Percentiles rank a stretch among this genome's conserved stretches.
These are phyloP conservation scores for Geranomyces michiganensis DNA, from an alignment of 192 early-diverging fungal genomes.

Conservation along the genomic window DNA sequence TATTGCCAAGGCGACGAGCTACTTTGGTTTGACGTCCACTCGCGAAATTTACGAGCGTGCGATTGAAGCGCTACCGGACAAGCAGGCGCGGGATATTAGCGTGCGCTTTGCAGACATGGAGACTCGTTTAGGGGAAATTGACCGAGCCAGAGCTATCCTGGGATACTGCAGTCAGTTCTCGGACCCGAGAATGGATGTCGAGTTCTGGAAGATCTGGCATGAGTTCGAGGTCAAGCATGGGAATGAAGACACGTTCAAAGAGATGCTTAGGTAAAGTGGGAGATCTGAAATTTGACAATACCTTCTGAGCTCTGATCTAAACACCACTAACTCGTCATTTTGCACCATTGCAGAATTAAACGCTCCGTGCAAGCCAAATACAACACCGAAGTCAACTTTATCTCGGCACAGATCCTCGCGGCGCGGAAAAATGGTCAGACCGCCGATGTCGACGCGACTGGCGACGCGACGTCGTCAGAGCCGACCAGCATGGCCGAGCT, in stretches of 20 bases:
- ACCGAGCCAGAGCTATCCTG: conserved; percentile 88
- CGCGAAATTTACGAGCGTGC: conserved; percentile 95
- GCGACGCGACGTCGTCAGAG: not conserved
- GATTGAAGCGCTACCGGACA: conserved; percentile 82
- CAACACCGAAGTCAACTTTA: conserved; percentile 73
- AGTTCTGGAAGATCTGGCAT: conserved; percentile 91
- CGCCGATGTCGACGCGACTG: conserved; percentile 14
- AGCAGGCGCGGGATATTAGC: conserved; percentile 73
- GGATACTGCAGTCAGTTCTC: conserved; percentile 85
- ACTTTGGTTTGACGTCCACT: conserved; percentile 83
- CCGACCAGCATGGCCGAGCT: conserved; percentile 38
- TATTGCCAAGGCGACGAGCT: conserved; percentile 82
- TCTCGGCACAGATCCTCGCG: conserved; percentile 62
- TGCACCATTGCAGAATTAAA: conserved; percentile 62
- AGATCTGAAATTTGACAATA: not conserved
- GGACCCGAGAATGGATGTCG: conserved; percentile 76
- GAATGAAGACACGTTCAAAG: conserved; percentile 97
- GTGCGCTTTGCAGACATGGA: conserved; percentile 86
- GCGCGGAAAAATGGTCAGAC: conserved; percentile 28
- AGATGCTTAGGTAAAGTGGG: conserved; percentile 85
- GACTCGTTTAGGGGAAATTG: conserved; percentile 89
- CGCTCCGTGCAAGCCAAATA: conserved; percentile 83
- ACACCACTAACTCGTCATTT: no score
- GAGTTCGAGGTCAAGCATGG: conserved; percentile 97
- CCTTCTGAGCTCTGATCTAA: no score